These are phyloP conservation scores for Aspergillus heteromorphus DNA, from an alignment of 495 filamentous ascomycete genomes.

Conservation along the genomic window DNA sequence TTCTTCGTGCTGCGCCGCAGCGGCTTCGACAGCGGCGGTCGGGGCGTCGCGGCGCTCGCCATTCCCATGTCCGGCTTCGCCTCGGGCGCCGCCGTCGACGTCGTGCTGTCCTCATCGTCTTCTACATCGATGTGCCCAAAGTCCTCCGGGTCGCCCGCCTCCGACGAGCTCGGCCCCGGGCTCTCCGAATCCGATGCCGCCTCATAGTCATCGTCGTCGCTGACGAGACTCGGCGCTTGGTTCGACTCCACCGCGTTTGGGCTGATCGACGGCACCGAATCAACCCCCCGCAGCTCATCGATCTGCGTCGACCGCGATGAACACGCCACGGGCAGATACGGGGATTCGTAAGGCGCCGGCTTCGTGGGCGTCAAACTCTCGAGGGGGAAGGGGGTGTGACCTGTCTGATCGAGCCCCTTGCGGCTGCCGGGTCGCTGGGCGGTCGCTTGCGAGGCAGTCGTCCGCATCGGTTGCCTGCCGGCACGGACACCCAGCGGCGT, in stretches of 20 bases:
- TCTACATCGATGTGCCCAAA: slow-evolving; percentile 51
- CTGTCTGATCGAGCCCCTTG: slow-evolving; percentile 43
- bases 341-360: slow-evolving; percentile 29
- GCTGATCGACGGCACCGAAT: slow-evolving; percentile 49
- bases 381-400: slow-evolving; percentile 21
- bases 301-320: slow-evolving; percentile 21
- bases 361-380: slow-evolving; percentile 30
- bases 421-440: slow-evolving; percentile 49
- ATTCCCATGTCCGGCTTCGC: slow-evolving; percentile 34
- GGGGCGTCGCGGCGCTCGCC: slow-evolving; percentile 27
- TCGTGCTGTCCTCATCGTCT: slow-evolving; percentile 40
- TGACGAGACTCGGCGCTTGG: slow-evolving; percentile 76
- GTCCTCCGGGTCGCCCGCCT: slow-evolving; percentile 40
- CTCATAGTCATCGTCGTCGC: slow-evolving; percentile 74
- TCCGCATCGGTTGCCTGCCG: slow-evolving; percentile 49
- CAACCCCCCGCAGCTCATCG: slow-evolving; percentile 43
- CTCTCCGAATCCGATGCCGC: slow-evolving; percentile 48
- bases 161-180: slow-evolving; percentile 36
- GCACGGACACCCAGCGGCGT: slow-evolving; percentile 18
- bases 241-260: slow-evolving; percentile 77
- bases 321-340: slow-evolving; percentile 22
- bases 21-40: slow-evolving; percentile 37
- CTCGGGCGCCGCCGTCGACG: slow-evolving; percentile 29
- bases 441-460: slow-evolving; percentile 49
- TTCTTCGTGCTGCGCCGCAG: slow-evolving; percentile 41